Base-by-base conservation (phyloP, 805 yeast species). In the Suhomyces emberorum region DNA sequence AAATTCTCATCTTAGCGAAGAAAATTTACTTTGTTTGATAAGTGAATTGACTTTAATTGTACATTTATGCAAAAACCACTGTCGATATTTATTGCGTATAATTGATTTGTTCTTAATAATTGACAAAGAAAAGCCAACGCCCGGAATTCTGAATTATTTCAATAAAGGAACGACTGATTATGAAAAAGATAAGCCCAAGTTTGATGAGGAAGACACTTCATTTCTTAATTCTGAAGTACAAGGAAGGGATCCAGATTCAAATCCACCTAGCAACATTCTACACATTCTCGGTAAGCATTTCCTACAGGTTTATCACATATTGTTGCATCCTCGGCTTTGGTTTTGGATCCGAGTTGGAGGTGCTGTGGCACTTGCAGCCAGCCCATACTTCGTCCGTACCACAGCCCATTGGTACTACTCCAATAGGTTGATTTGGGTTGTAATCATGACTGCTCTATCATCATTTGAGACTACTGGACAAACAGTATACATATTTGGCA, bases 391-490 rank as follows among this genome's bases (percentile, higher is more conserved):
- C 34, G 47, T 51, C 32, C 39, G 54, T 16, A 44, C 54, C 4
- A 57, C 64, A 4, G 63, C 65, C 3, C 30, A 29, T 3, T 61
- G 61, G 57, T 58, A 55, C 32, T 57, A 49, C 33, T 26, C 37
- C 7, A 47, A 50, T 31, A 44, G 59, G 29, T 41, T 55, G 20
- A 43, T 59, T 11, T 61, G 67, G 65, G 37, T 60, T 6, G 63
- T 58, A 7, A 49, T 61, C 27, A 55, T 59, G 59, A 49, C 57
- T 39, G 58, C 50, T 6, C 47, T 61, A 12, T 54, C 60, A 7
- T 56, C 61, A 4, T 38, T 56, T 3, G 61, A 61, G 23, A 52
- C 53, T 20, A 51, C 63, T 8, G 65, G 63, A 0, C 57, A 58
- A 37, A 56, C 62, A 14, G 46, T 57, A 4, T 60, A 59, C 36